A percentile compares a stretch with the other conserved stretches of the same genome.
Conservation (phyloP, 805 yeast genomes). For the Kodamaea jinghongensis region DNA sequence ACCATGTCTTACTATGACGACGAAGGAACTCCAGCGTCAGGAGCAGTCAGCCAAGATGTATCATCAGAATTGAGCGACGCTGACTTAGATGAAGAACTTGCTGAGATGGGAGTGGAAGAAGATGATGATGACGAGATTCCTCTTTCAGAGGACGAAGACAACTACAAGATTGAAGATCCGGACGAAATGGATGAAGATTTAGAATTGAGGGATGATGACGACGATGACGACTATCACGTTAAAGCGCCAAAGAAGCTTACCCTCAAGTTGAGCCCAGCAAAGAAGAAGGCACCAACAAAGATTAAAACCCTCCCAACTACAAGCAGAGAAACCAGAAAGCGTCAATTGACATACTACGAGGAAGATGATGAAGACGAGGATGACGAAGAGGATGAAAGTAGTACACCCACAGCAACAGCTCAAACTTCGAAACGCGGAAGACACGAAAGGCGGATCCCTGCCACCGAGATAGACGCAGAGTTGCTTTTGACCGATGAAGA, state of each 20-base stretch:
- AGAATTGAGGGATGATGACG: conserved; percentile 30
- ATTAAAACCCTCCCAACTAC: conserved; percentile 2
- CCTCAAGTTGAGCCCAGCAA: conserved; percentile 8
- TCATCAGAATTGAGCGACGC: conserved; percentile 15
- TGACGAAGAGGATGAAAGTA: conserved; percentile 22
- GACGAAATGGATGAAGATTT: conserved; percentile 38
- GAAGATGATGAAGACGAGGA: conserved; percentile 33
- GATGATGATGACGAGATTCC: conserved; percentile 21
- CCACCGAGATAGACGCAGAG: conserved; percentile 35
- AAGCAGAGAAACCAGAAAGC: conserved; percentile 29
- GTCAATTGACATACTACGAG: conserved; percentile 38
- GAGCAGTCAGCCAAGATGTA: background rate
- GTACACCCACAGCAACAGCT: background rate
- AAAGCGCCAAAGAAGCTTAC: conserved; percentile 9
- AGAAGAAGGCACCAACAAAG: conserved; percentile 8
- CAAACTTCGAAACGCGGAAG: conserved; percentile 1
- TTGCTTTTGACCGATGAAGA: conserved; percentile 41
- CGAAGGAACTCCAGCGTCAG: conserved; percentile 5
- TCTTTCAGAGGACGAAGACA: conserved; percentile 31
- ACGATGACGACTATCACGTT: conserved; percentile 19
- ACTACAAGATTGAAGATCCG: conserved; percentile 31
- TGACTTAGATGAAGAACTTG: conserved; percentile 21
- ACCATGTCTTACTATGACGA: conserved; percentile 3
- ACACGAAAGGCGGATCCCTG: conserved; percentile 16
- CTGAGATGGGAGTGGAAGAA: conserved; percentile 17